Base-by-base conservation (phyloP, 2,329 filamentous ascomycete species). In the Zarea fungicola region DNA sequence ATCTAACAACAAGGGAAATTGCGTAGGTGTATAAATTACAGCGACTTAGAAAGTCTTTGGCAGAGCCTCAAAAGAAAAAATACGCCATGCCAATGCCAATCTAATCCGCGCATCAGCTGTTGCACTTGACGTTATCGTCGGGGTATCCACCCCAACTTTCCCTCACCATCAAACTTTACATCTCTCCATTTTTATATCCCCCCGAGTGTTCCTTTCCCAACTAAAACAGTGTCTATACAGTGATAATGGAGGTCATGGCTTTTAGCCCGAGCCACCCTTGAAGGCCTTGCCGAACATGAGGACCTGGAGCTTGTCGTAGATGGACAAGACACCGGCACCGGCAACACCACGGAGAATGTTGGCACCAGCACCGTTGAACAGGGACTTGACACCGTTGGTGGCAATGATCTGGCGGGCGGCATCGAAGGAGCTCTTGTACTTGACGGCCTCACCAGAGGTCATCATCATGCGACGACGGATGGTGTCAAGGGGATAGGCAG, bases 391-490 rank as follows among this genome's bases (percentile, higher is more conserved):
- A 84, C 93, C 93, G 83, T 97, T 93, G 79, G 88, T 89, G 80
- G 91, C 91, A 69, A 97, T 74, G 71, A 99, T 99, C 85, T 97
- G 89, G 76, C 81, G 82, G 76, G 84, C 91, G 71, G 93, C 93
- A 77, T 99, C 93, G 66, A 97, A 66, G 63, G 93, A 96, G 73
- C 84, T 88, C 76, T 87, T 89, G 89, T 99, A 99, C 89, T 99
- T 99, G 85, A 99, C 93, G 81, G 93, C 93, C 89, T 95, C 80
- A 77, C 82, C 81, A 60, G 80, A 85, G 67, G 93, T 99, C 93
- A 99, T 99, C 93, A 99, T 99, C 93, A 99, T 99, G 81, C 93
- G 93, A 85, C 93, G 91, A 84, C 93, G 93, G 82, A 99, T 90
- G 71, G 93, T 99, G 78, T 99, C 93, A 72, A 99, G 90, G 80